Percentiles rank a stretch among this genome's conserved stretches.
Conservation (phyloP, 106 monocot species). For the Dactylorhiza incarnata region DNA sequence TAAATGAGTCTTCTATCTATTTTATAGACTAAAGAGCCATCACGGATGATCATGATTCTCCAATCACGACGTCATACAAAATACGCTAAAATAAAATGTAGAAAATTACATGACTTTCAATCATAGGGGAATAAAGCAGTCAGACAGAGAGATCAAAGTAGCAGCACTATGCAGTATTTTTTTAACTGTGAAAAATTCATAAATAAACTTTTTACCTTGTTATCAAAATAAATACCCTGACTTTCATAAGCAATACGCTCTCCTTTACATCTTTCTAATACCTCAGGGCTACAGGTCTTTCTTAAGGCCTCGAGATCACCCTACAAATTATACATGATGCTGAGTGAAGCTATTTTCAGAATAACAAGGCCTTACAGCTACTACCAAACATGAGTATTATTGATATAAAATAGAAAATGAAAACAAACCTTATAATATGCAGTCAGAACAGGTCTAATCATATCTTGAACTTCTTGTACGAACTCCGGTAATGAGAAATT, state of each 20-base stretch:
- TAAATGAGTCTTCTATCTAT: too few species aligned
- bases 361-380: not conserved
- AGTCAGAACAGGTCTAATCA: slow-evolving; percentile 72
- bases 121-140: not conserved
- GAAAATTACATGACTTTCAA: not conserved
- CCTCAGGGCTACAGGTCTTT: slow-evolving; percentile 73
- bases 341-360: not conserved
- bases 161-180: not conserved
- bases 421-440: slow-evolving; percentile 71
- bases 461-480: slow-evolving; percentile 94
- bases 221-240: slow-evolving; percentile 80
- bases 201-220: slow-evolving; percentile 48
- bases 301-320: slow-evolving; percentile 74
- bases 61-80: too few species aligned
- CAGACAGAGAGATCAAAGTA: not conserved
- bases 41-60: too few species aligned
- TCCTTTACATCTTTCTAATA: slow-evolving; percentile 90
- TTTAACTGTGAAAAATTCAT: not conserved
- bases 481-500: slow-evolving; percentile 92
- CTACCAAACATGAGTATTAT: not conserved
- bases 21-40: too few species aligned
- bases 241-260: slow-evolving; percentile 65
- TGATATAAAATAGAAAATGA: not conserved
- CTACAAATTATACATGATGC: slow-evolving; percentile 23
- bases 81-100: too few species aligned